Conservation (phyloP, 345 rosid genomes). For the Laguncularia racemosa region DNA sequence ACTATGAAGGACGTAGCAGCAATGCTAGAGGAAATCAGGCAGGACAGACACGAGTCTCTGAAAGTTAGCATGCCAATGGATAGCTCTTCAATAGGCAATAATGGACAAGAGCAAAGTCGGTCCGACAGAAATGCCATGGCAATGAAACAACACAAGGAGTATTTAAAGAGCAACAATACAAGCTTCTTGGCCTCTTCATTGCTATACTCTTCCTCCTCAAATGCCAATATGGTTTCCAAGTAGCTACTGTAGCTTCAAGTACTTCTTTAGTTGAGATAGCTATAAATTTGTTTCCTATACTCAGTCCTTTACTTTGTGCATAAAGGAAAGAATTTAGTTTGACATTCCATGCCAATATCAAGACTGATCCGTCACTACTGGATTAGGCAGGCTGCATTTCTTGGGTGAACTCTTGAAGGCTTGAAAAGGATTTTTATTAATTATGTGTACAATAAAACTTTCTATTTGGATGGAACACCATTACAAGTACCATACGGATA, state of each 20-base stretch:
- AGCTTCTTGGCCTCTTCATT: constrained; percentile 61
- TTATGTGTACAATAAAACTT: too few relatives aligned
- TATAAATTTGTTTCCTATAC: not conserved
- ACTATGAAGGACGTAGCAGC: constrained; percentile 72
- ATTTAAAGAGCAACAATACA: constrained; percentile 34
- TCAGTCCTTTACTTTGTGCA: too few relatives aligned
- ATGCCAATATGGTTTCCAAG: constrained; percentile 22
- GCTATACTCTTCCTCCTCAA: constrained; percentile 42
- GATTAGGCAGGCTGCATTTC: too few relatives aligned
- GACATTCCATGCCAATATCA: too few relatives aligned
- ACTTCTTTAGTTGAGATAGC: not conserved
- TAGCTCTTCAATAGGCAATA: constrained; percentile 15
- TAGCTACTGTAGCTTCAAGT: constrained; percentile 14
- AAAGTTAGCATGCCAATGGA: constrained; percentile 24
- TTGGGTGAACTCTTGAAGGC: too few relatives aligned
- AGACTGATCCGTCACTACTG: too few relatives aligned
- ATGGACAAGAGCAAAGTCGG: constrained; percentile 9
- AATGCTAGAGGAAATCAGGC: constrained; percentile 54
- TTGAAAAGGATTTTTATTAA: too few relatives aligned
- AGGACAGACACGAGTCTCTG: constrained; percentile 46
- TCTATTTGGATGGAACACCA: too few relatives aligned
- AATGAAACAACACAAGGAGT: constrained; percentile 15
- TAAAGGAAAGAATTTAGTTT: too few relatives aligned
- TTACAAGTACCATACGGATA: too few relatives aligned
- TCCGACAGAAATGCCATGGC: constrained; percentile 12